Evolutionary conservation across 2,329 filamentous ascomycete genomes (phyloP).

Genomic region (Amauroascus niger): DNA sequence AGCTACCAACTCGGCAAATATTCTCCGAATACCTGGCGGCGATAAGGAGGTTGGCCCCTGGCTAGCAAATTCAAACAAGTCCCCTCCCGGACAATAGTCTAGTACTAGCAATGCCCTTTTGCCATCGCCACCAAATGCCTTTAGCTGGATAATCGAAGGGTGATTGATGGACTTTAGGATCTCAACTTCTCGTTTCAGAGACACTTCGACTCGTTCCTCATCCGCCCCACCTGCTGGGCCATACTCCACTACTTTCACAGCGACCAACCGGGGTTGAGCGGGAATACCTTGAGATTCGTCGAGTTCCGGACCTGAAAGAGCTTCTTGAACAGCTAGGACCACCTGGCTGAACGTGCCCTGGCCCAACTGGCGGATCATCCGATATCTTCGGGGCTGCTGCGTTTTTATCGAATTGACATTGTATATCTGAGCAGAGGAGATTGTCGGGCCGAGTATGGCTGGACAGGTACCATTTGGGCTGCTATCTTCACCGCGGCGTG

Average conservation of each 20-base stretch:
- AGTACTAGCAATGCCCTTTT: constrained; percentile 75
- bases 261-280: constrained; percentile 57
- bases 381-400: constrained; percentile 64
- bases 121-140: constrained; percentile 78
- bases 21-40: constrained; percentile 52
- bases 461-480: constrained; percentile 36
- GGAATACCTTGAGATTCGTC: constrained; percentile 16
- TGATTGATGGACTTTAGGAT: constrained; percentile 83
- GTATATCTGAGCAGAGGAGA: constrained; percentile 44
- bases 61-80: constrained; percentile 86
- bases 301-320: constrained; percentile 41
- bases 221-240: constrained; percentile 88
- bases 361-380: constrained; percentile 68
- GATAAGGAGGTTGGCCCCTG: constrained; percentile 55
- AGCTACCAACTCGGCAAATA: constrained; percentile 80
- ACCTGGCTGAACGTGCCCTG: constrained; percentile 95
- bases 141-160: constrained; percentile 80
- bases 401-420: constrained; percentile 58
- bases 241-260: constrained; percentile 91
- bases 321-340: constrained; percentile 75
- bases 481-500: constrained; percentile 51
- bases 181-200: constrained; percentile 86
- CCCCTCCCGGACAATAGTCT: constrained; percentile 86
- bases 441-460: constrained; percentile 18
- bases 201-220: constrained; percentile 85